Percentiles rank a stretch among this genome's conserved stretches.
These are phyloP conservation scores for Taphrina flavorubra DNA, from an alignment of 1,139 yeast genomes.

Conservation along the genomic window DNA sequence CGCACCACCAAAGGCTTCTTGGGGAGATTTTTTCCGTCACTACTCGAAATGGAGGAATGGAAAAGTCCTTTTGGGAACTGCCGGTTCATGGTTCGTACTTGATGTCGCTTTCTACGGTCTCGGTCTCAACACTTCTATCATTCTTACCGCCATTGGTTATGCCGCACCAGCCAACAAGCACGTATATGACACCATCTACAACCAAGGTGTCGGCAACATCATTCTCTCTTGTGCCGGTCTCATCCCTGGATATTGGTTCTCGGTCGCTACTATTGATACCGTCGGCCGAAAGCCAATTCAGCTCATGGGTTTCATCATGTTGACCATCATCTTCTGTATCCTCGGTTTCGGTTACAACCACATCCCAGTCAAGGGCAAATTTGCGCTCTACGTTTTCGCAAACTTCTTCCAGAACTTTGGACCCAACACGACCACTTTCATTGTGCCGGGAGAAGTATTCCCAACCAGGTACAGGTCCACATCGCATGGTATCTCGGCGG, in stretches of 20 bases:
- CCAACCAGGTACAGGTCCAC: conserved; percentile 98
- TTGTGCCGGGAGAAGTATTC: conserved; percentile 94
- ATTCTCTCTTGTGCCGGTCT: conserved; percentile 90
- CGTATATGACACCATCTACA: conserved; percentile 71
- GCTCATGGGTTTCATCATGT: conserved; percentile 69
- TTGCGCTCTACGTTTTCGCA: conserved; percentile 62
- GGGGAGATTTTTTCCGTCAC: conserved; percentile 57
- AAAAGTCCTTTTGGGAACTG: conserved; percentile 86
- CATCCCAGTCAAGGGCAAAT: conserved; percentile 58
- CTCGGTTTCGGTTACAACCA: conserved; percentile 40
- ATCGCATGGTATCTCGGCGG: conserved; percentile 98
- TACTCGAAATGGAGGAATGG: conserved; percentile 89
- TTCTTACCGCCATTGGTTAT: conserved; percentile 82
- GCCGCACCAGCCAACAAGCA: conserved; percentile 62
- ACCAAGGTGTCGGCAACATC: conserved; percentile 62
- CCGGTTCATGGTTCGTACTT: conserved; percentile 94
- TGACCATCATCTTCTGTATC: conserved; percentile 61
- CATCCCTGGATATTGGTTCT: conserved; percentile 86
- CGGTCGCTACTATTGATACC: conserved; percentile 76
- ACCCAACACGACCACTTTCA: conserved; percentile 94
- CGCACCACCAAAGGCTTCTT: conserved; percentile 59
- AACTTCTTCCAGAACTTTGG: conserved; percentile 87
- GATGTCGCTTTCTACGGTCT: conserved; percentile 96
- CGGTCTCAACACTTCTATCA: conserved; percentile 76
- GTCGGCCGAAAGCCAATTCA: conserved; percentile 85